Evolutionary conservation across 352 stramenopile genomes (phyloP), one percentile per base, ranked within the genome.

Genomic region (Globisporangium emineosum): DNA sequence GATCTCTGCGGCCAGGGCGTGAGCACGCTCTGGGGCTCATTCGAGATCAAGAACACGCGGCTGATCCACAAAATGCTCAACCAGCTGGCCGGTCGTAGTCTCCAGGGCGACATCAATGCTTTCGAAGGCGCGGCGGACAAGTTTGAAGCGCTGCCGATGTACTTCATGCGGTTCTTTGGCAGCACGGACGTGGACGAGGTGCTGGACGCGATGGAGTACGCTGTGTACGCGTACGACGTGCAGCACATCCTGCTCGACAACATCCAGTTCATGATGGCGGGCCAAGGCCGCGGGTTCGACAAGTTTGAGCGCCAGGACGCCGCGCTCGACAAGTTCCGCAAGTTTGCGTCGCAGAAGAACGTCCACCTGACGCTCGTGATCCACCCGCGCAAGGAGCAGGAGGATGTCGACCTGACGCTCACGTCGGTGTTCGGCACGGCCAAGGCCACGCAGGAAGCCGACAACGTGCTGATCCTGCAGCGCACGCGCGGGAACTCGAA

Each of bases 391-490:
- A 99, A 99, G 70, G 98, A 99, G 81, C 92, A 98, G 50, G 96
- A 99, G 62, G 88, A 96, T 35, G 62, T 84, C 15, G 79, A 91
- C 42, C 77, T 99, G 52, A 97, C 87, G 40, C 94, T 99, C 30
- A 96, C 86, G 21, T 99, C 93, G 5, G 95, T 99, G 55, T 99
- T 98, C 66, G 98, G 98, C 54, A 98, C 94, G 23, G 97, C 97
- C 40, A 99, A 99, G 73, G 97, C 97, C 10, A 99, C 97, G 2
- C 98, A 99, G 80, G 98, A 99, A 81, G 97, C 97, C 10, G 98
- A 99, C 74, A 99, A 98, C 54, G 97, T 99, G 21, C 72, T 99
- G n/a, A 99, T 99, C 58, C 71, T 99, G 45, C 98, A 99, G 78
- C 83, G 84, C 56, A 90, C 81, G 15, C 69, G 74, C 21, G 89